Percentiles rank a stretch among this genome's conserved stretches.
phyloP scores from a whole-genome alignment of 2,329 filamentous ascomycete genomes.

The Colletotrichum sp. region DNA sequence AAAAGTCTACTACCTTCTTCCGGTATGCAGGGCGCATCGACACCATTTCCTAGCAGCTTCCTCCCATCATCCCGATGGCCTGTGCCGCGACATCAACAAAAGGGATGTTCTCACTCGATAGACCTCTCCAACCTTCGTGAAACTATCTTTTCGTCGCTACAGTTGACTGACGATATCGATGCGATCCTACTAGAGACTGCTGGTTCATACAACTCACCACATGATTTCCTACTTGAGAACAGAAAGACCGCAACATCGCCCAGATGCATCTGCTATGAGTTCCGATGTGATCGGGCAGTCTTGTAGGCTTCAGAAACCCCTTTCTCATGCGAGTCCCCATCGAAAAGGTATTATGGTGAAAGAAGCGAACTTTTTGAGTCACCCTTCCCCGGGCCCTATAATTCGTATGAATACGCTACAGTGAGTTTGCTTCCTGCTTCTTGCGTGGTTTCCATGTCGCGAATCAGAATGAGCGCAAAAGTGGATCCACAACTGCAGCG shows the following conservation, averaged over 20 bases:
- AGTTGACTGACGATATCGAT: neutral
- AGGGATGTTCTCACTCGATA: neutral
- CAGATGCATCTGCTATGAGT: neutral
- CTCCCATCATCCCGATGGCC: neutral
- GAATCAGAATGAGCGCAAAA: no score
- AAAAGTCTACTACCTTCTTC: neutral
- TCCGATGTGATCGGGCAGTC: fast-evolving
- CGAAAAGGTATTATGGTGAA: neutral
- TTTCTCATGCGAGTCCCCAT: neutral
- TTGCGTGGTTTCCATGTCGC: neutral
- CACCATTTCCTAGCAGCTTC: neutral
- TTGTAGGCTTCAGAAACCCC: neutral
- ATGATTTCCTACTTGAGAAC: fast-evolving
- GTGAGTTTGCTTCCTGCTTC: neutral
- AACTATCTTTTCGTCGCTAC: fast-evolving
- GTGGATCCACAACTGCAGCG: no score
- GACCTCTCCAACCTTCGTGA: neutral
- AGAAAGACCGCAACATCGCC: neutral
- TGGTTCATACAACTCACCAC: fast-evolving
- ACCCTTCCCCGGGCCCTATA: neutral
- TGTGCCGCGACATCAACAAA: fast-evolving
- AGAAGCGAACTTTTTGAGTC: fast-evolving
- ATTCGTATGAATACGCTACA: neutral
- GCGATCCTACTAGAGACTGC: neutral
- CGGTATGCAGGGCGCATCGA: neutral